phyloP scores from a whole-genome alignment of 2,329 filamentous ascomycete genomes.

The Fusarium lyarnte region DNA sequence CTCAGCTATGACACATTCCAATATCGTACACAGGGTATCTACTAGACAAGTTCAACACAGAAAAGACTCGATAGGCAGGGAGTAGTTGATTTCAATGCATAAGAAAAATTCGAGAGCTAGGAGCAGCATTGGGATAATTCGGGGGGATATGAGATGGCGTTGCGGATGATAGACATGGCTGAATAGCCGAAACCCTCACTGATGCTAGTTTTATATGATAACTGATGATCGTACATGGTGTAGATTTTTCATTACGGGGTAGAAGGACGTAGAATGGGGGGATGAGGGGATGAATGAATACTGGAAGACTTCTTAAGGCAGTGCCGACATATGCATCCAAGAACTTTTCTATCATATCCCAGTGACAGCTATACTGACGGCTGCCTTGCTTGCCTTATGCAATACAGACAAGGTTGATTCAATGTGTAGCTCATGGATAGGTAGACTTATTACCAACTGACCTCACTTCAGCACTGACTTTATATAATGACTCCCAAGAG shows the following conservation, averaged over 20 bases:
- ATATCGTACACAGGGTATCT: constrained; percentile 88
- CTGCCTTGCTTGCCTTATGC: neutral
- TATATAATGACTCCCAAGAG: neutral
- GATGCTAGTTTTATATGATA: constrained; percentile 27
- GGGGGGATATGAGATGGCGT: constrained; percentile 41
- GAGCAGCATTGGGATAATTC: constrained; percentile 33
- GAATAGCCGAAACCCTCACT: constrained; percentile 11
- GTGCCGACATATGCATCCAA: neutral
- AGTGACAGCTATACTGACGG: neutral
- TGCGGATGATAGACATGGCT: constrained; percentile 42
- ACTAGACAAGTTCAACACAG: constrained; percentile 58
- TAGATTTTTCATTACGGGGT: neutral
- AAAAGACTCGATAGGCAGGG: constrained; percentile 4
- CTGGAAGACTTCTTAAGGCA: neutral
- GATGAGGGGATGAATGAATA: neutral
- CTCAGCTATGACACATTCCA: constrained; percentile 85
- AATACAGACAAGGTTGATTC: neutral
- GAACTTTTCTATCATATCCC: neutral
- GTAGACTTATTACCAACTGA: neutral
- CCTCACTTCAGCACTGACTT: neutral
- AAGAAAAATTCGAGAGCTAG: constrained; percentile 8
- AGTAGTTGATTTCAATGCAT: constrained; percentile 17
- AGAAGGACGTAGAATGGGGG: neutral
- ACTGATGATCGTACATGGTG: constrained; percentile 12
- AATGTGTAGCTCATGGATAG: neutral